Evolutionary conservation across 768 basidiomycete genomes (phyloP).

Genomic region (Amanita inopinata): DNA sequence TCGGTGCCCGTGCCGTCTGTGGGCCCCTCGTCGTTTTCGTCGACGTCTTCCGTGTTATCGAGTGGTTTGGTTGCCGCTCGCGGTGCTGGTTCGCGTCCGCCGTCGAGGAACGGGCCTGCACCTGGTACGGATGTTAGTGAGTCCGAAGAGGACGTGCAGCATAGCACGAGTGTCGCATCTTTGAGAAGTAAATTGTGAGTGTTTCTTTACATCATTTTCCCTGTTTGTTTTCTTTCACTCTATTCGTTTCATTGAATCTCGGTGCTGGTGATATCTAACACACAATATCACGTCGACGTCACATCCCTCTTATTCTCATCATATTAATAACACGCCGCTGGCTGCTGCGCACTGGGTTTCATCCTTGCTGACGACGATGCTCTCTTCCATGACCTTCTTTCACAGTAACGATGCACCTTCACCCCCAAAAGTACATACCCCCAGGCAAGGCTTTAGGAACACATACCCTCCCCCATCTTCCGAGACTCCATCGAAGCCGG

Average conservation of each 20-base stretch:
- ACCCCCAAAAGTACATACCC: slow-evolving; percentile 10
- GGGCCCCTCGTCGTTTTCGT: not conserved
- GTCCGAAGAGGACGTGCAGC: not conserved
- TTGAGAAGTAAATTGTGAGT: slow-evolving; percentile 43
- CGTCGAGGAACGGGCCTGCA: slow-evolving; percentile 1
- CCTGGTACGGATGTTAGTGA: not conserved
- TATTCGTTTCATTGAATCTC: slow-evolving; percentile 3
- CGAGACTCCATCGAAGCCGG: slow-evolving; percentile 14
- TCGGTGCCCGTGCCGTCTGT: slow-evolving; percentile 24
- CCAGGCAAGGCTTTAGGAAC: slow-evolving; percentile 8
- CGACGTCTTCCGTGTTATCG: not conserved
- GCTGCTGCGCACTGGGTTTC: no score
- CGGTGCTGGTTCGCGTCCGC: not conserved
- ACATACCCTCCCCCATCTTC: slow-evolving; percentile 11
- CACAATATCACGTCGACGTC: no score
- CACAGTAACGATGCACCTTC: slow-evolving; percentile 11
- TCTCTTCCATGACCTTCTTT: no score
- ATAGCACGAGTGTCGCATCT: slow-evolving; percentile 24
- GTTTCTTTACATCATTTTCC: not conserved
- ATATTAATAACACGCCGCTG: no score
- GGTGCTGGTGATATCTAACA: no score
- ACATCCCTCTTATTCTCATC: no score
- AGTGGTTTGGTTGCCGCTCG: not conserved
- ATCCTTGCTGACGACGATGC: no score
- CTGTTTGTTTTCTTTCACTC: not conserved